Evolutionary conservation across 371 early-diverging fungal species (phyloP).

Genomic region (Choanephora cucurbitarum): DNA sequence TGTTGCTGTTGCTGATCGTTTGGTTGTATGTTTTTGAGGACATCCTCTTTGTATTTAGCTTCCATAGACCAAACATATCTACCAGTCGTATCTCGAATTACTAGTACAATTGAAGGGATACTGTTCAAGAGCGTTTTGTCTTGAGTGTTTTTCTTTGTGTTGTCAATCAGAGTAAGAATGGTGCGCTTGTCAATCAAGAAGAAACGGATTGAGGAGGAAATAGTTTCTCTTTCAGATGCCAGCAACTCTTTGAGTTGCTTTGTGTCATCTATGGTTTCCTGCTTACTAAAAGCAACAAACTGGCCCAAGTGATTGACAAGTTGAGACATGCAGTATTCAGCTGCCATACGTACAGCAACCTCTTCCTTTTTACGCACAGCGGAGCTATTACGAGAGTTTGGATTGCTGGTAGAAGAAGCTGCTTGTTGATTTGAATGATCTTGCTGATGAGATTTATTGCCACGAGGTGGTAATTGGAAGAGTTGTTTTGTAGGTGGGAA

Average conservation of each 20-base stretch:
- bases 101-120: slow-evolving; percentile 50
- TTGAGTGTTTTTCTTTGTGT: slow-evolving; percentile 7
- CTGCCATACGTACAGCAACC: slow-evolving; percentile 69
- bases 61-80: slow-evolving; percentile 70
- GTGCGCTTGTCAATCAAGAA: slow-evolving; percentile 68
- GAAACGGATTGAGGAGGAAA: slow-evolving; percentile 50
- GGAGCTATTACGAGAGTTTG: background rate
- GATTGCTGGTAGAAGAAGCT: background rate
- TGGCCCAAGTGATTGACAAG: slow-evolving; percentile 71
- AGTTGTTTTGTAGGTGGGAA: slow-evolving; percentile 52
- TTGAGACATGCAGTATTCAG: slow-evolving; percentile 73
- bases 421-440: slow-evolving; percentile 5
- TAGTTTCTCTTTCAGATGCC: slow-evolving; percentile 7
- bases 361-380: slow-evolving; percentile 40
- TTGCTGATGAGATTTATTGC: slow-evolving; percentile 25
- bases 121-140: slow-evolving; percentile 12
- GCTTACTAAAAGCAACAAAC: slow-evolving; percentile 62
- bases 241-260: slow-evolving; percentile 18
- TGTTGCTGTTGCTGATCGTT: slow-evolving; percentile 5
- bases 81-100: slow-evolving; percentile 73
- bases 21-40: slow-evolving; percentile 3
- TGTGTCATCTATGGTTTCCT: slow-evolving; percentile 61
- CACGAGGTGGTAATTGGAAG: slow-evolving; percentile 46
- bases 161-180: slow-evolving; percentile 57
- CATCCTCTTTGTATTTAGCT: slow-evolving; percentile 48